Conservation (phyloP, 148 eudicot genomes). For the Rhododendron ovatum region DNA sequence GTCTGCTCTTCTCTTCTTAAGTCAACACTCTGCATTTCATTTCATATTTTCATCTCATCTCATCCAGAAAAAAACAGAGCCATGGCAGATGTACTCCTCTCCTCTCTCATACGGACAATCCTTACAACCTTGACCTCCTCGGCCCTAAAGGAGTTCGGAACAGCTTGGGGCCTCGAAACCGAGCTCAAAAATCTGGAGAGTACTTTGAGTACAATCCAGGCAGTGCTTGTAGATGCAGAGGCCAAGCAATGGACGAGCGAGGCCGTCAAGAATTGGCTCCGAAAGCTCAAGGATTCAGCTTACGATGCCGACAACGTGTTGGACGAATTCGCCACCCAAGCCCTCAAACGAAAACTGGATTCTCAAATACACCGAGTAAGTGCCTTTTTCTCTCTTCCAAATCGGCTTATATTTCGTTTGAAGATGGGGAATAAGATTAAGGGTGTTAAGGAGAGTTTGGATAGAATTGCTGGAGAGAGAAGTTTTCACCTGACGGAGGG, state of each 20-base stretch:
- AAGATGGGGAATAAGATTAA: background rate
- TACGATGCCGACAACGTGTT: background rate
- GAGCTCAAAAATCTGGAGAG: too few relatives aligned
- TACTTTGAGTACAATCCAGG: too few relatives aligned
- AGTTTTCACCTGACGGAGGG: background rate
- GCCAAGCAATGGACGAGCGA: slow-evolving; percentile 4
- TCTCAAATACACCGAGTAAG: background rate
- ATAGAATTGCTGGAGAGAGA: background rate
- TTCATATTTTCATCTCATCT: too few relatives aligned
- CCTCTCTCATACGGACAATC: too few relatives aligned
- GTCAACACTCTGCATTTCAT: too few relatives aligned
- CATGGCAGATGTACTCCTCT: too few relatives aligned
- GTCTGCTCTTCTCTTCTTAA: too few relatives aligned
- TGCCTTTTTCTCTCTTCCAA: background rate
- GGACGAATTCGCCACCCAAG: background rate
- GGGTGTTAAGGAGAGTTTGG: too few relatives aligned
- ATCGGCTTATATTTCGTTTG: background rate
- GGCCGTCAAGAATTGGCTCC: slow-evolving; percentile 12
- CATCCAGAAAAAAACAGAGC: too few relatives aligned
- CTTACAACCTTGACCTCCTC: too few relatives aligned
- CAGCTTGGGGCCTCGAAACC: background rate
- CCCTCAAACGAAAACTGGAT: background rate
- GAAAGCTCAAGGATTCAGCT: slow-evolving; percentile 4
- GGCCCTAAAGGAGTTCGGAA: too few relatives aligned
- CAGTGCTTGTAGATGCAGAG: background rate